A percentile compares a stretch with the other conserved stretches of the same genome.
phyloP scores from a whole-genome alignment of 257 asterid species.

The Echium plantagineum region DNA sequence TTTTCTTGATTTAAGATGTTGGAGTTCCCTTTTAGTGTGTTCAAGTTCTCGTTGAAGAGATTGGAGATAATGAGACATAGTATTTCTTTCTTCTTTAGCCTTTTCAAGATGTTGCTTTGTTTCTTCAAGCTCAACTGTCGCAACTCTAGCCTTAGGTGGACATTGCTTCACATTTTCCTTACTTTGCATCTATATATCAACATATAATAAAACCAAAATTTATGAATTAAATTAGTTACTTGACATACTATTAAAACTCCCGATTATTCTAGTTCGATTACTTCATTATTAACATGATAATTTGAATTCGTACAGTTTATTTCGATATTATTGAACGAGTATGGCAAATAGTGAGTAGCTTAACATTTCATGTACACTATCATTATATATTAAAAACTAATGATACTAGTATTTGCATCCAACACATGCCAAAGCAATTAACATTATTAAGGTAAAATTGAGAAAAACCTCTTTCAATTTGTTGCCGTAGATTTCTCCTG shows the following conservation, averaged over 20 bases:
- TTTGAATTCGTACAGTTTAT: too few species aligned
- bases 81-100: constrained; percentile 43
- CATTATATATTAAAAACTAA: too few species aligned
- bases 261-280: too few species aligned
- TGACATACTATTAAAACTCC: too few species aligned
- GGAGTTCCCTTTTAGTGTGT: constrained; percentile 52
- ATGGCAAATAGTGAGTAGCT: too few species aligned
- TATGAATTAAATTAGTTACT: too few species aligned
- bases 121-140: constrained; percentile 40
- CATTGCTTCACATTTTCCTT: constrained; percentile 14
- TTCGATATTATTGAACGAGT: too few species aligned
- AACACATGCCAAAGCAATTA: too few species aligned
- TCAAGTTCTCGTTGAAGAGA: constrained; percentile 57
- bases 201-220: neutral
- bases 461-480: constrained; percentile 48
- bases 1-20: constrained; percentile 33
- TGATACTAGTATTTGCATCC: too few species aligned
- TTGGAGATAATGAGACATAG: constrained; percentile 42
- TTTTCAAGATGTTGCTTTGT: constrained; percentile 39
- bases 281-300: too few species aligned
- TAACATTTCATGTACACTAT: too few species aligned
- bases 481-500: constrained; percentile 57
- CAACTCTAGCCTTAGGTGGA: constrained; percentile 15
- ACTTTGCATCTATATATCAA: constrained; percentile 20
- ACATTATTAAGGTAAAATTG: neutral